phyloP scores from a whole-genome alignment of 352 stramenopile genomes.

The Phytophthora boehmeriae region DNA sequence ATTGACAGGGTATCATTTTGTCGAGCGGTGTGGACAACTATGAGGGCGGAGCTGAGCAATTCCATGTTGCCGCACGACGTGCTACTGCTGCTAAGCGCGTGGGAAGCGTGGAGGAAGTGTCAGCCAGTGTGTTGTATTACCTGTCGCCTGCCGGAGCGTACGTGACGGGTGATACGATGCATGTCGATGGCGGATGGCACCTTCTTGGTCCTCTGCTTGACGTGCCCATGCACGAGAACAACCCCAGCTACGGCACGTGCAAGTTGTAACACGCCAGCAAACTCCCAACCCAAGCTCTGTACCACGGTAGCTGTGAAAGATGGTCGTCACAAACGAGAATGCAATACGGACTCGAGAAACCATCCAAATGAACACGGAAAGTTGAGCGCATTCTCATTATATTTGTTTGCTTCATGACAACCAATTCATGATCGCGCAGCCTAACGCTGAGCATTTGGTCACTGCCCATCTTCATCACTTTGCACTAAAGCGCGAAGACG shows the following conservation, averaged over 20 bases:
- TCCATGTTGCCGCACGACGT: slow-evolving; percentile 78
- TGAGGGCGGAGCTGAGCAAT: slow-evolving; percentile 83
- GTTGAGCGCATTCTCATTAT: not conserved
- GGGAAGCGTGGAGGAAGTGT: slow-evolving; percentile 91
- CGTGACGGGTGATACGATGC: slow-evolving; percentile 89
- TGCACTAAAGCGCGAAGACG: no score
- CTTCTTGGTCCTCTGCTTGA: slow-evolving; percentile 72
- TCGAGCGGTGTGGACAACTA: slow-evolving; percentile 91
- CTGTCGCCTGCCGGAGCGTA: slow-evolving; percentile 90
- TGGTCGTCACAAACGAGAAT: no score
- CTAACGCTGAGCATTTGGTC: no score
- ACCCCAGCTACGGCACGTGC: slow-evolving; percentile 79
- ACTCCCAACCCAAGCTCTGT: slow-evolving; percentile 36
- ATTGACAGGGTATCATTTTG: slow-evolving; percentile 69
- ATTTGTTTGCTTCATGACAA: not conserved
- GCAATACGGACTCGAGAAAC: no score
- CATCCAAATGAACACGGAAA: no score
- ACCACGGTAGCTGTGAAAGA: not conserved
- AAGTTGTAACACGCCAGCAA: slow-evolving; percentile 79
- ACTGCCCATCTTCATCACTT: no score
- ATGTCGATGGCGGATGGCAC: slow-evolving; percentile 89
- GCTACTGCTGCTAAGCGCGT: slow-evolving; percentile 89
- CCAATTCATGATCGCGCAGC: no score
- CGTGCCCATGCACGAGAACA: slow-evolving; percentile 79
- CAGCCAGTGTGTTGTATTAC: slow-evolving; percentile 90